Evolutionary conservation across 257 asterid genomes (phyloP).

Genomic region (Primulina tabacum): DNA sequence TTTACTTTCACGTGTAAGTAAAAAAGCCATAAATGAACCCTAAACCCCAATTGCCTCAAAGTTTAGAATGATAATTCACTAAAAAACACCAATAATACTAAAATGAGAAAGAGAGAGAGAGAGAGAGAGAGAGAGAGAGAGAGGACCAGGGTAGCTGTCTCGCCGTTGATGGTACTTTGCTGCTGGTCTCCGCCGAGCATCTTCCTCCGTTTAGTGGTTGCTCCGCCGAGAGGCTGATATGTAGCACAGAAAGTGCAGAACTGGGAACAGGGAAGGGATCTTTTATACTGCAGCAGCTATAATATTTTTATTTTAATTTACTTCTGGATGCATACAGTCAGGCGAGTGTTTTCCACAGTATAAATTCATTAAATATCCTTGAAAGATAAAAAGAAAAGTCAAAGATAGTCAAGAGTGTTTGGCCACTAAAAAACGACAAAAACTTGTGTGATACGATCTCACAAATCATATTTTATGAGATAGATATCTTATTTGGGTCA

Average conservation of each 20-base stretch:
- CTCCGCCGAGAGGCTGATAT: background rate
- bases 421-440: too few species aligned
- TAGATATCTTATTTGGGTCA: too few species aligned
- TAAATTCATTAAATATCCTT: too few species aligned
- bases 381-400: too few species aligned
- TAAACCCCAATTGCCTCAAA: background rate
- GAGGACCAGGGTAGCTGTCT: background rate
- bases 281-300: too few species aligned
- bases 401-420: too few species aligned
- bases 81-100: background rate
- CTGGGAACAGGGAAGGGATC: background rate
- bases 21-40: background rate
- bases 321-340: too few species aligned
- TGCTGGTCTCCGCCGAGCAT: background rate
- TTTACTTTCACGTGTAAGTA: background rate
- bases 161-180: background rate
- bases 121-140: background rate
- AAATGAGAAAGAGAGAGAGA: too few species aligned
- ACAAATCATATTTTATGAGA: too few species aligned
- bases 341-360: too few species aligned
- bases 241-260: background rate
- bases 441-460: too few species aligned
- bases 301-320: too few species aligned
- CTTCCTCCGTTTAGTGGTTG: background rate
- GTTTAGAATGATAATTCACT: background rate